Conservation (phyloP, 768 basidiomycete species). For the Leccinum subgranulosum region DNA sequence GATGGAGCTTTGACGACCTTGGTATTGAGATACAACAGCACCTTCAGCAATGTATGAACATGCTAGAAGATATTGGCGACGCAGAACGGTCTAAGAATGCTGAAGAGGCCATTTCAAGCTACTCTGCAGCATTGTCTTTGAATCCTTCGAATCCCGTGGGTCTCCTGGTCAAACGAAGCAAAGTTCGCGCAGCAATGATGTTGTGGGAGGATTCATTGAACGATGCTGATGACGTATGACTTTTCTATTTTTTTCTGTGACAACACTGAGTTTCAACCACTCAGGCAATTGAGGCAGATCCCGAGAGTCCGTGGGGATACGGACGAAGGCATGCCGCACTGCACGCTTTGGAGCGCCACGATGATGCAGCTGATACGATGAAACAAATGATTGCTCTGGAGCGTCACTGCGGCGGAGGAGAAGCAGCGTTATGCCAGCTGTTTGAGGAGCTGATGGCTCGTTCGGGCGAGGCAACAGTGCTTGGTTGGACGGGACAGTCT, state of each 20-base stretch:
- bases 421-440: too few relatives aligned
- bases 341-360: neutral
- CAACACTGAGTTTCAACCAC: rapidly evolving
- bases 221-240: neutral
- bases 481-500: too few relatives aligned
- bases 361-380: neutral
- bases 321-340: neutral
- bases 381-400: neutral
- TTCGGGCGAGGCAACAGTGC: too few relatives aligned
- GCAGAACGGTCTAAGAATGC: neutral
- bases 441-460: too few relatives aligned
- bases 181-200: neutral
- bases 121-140: neutral
- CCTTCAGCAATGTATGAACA: neutral
- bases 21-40: neutral
- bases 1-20: slow-evolving; percentile 11
- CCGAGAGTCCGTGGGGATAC: neutral
- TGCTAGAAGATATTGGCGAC: neutral
- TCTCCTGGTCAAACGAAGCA: slow-evolving; percentile 11
- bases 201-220: slow-evolving; percentile 7
- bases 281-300: slow-evolving; percentile 1
- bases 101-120: neutral
- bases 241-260: too few relatives aligned
- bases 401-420: too few relatives aligned
- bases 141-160: neutral